A percentile compares a stretch with the other conserved stretches of the same genome.
phyloP scores from a whole-genome alignment of 2,329 filamentous ascomycete genomes.

The Fusarium sacchari region DNA sequence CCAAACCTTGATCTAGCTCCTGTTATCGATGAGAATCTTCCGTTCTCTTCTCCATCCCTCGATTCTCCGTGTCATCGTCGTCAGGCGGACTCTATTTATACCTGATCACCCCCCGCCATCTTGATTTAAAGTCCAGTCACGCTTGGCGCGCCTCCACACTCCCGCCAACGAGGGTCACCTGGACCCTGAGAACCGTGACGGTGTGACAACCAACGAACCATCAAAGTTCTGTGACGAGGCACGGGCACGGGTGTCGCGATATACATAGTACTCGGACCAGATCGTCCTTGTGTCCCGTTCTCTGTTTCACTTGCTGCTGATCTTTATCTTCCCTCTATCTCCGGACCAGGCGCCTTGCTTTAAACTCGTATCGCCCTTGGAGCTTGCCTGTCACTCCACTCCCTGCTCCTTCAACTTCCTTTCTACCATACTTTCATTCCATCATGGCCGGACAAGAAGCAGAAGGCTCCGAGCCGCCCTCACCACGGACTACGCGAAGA shows the following conservation, averaged over 20 bases:
- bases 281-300: conserved; percentile 4
- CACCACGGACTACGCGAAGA: conserved; percentile 47
- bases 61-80: not conserved
- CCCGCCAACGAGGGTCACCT: conserved; percentile 33
- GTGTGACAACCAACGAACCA: conserved; percentile 36
- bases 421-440: not conserved
- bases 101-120: conserved; percentile 28
- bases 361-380: not conserved
- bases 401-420: not conserved
- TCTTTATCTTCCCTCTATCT: not conserved
- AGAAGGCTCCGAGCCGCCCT: conserved; percentile 48
- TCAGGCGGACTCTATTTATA: not conserved
- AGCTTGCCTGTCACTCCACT: conserved; percentile 1
- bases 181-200: conserved; percentile 37
- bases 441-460: conserved; percentile 47
- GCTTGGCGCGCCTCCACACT: conserved; percentile 32
- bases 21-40: not conserved
- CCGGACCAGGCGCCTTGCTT: not conserved
- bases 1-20: not conserved
- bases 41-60: not conserved
- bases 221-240: conserved; percentile 20
- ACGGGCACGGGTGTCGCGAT: conserved; percentile 30
- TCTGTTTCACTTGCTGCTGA: conserved; percentile 1
- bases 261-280: conserved; percentile 2
- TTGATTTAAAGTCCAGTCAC: conserved; percentile 30